These are phyloP conservation scores for Wickerhamomyces silvicola DNA, from an alignment of 805 yeast species.

Conservation along the genomic window DNA sequence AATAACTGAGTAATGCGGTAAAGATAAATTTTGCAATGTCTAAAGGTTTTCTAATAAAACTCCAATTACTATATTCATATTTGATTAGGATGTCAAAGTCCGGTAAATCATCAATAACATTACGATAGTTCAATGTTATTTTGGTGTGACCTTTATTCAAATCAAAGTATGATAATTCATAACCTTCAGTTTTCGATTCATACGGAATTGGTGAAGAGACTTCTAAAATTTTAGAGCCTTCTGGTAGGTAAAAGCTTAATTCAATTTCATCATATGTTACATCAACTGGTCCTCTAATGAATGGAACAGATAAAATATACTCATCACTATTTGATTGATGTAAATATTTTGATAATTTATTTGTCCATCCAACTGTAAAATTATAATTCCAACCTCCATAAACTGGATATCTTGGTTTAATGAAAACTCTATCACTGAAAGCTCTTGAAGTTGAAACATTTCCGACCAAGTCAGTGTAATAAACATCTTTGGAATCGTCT, in stretches of 20 bases:
- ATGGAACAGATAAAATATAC: constrained; percentile 60
- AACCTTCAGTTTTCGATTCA: constrained; percentile 20
- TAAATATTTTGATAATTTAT: constrained; percentile 47
- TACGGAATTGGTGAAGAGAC: constrained; percentile 50
- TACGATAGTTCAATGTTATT: constrained; percentile 49
- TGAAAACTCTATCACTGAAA: constrained; percentile 33
- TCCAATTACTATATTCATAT: constrained; percentile 52
- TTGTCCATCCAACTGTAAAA: constrained; percentile 93
- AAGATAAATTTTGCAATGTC: constrained; percentile 58
- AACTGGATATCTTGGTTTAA: constrained; percentile 88
- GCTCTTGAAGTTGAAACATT: constrained; percentile 74
- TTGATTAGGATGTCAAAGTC: constrained; percentile 49
- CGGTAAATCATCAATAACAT: constrained; percentile 65
- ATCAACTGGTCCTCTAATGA: constrained; percentile 66
- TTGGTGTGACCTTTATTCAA: constrained; percentile 72
- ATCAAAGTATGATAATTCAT: constrained; percentile 62
- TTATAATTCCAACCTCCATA: constrained; percentile 96
- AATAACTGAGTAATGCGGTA: constrained; percentile 50
- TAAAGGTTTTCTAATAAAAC: constrained; percentile 58
- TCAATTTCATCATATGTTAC: constrained; percentile 58
- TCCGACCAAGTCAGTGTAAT: constrained; percentile 86
- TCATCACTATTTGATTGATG: constrained; percentile 31
- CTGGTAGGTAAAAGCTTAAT: constrained; percentile 72
- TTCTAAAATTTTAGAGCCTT: constrained; percentile 61
- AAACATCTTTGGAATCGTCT: constrained; percentile 52